These are phyloP conservation scores for Tolypocladium endophyticum DNA, from an alignment of 2,329 filamentous ascomycete species.

Conservation along the genomic window DNA sequence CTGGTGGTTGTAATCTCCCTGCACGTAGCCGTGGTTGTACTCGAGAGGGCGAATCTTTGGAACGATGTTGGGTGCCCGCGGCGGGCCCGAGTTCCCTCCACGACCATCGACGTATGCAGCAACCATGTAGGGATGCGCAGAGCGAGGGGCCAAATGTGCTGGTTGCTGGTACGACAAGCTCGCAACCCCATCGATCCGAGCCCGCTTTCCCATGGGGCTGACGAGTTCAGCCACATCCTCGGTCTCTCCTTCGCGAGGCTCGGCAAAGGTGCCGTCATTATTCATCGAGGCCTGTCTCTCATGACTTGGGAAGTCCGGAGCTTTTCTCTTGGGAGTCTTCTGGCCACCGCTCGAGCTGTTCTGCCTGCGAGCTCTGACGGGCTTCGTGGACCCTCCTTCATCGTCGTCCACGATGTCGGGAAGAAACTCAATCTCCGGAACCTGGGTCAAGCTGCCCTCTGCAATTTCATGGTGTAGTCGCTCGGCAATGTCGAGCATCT, in stretches of 20 bases:
- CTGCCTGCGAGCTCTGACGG: conserved; percentile 10
- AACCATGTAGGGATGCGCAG: conserved; percentile 2
- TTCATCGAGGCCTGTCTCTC: background rate
- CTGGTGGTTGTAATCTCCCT: background rate
- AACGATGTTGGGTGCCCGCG: conserved; percentile 11
- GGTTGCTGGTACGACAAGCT: conserved; percentile 1
- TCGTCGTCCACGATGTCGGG: conserved; percentile 38
- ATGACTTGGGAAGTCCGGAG: conserved; percentile 5
- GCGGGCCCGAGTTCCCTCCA: conserved; percentile 1
- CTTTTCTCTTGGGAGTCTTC: conserved; percentile 14
- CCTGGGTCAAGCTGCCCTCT: conserved; percentile 27
- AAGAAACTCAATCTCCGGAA: conserved; percentile 50
- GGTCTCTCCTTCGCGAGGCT: conserved; percentile 1
- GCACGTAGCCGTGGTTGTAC: conserved; percentile 3
- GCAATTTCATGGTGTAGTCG: conserved; percentile 35
- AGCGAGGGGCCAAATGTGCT: background rate
- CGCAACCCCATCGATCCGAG: conserved; percentile 6
- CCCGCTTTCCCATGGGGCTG: conserved; percentile 13
- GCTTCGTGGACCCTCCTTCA: conserved; percentile 11
- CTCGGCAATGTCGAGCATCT: conserved; percentile 36
- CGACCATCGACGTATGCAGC: conserved; percentile 3
- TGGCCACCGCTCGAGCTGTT: conserved; percentile 5
- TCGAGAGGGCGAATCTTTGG: conserved; percentile 12
- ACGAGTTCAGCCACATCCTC: conserved; percentile 5
- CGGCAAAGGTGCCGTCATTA: conserved; percentile 1